These are phyloP conservation scores for Paulownia fortunei DNA, from an alignment of 257 asterid species.

Conservation along the genomic window DNA sequence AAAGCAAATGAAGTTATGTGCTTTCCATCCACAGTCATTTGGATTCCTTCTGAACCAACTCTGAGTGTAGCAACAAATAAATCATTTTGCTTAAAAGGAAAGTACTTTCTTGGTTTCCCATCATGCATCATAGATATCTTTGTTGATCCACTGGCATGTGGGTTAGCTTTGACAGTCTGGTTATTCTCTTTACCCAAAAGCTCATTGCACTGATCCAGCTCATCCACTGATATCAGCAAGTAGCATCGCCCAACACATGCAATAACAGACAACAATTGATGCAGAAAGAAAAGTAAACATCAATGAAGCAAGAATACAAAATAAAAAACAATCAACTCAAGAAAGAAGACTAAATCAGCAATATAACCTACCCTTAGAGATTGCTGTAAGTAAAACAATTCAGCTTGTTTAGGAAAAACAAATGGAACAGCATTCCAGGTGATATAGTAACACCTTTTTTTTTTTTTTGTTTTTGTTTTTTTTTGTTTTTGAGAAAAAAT, in stretches of 20 bases:
- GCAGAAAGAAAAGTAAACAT: slow-evolving; percentile 1
- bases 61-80: slow-evolving; percentile 88
- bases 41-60: slow-evolving; percentile 95
- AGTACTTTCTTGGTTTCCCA: slow-evolving; percentile 67
- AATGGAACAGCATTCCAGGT: background rate
- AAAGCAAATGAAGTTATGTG: slow-evolving; percentile 90
- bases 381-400: background rate
- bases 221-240: slow-evolving; percentile 74
- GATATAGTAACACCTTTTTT: background rate
- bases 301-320: background rate
- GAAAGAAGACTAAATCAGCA: background rate
- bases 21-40: slow-evolving; percentile 97
- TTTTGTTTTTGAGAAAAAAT: background rate
- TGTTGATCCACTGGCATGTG: slow-evolving; percentile 50
- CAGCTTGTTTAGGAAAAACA: background rate
- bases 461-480: too few relatives aligned
- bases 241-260: slow-evolving; percentile 28
- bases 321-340: background rate
- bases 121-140: slow-evolving; percentile 55
- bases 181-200: slow-evolving; percentile 77
- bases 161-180: slow-evolving; percentile 44
- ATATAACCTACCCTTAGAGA: background rate
- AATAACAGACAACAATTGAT: slow-evolving; percentile 15
- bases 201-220: slow-evolving; percentile 83
- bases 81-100: slow-evolving; percentile 89